Base-by-base conservation (phyloP, 805 yeast genomes). In the Suhomyces emberorum region DNA sequence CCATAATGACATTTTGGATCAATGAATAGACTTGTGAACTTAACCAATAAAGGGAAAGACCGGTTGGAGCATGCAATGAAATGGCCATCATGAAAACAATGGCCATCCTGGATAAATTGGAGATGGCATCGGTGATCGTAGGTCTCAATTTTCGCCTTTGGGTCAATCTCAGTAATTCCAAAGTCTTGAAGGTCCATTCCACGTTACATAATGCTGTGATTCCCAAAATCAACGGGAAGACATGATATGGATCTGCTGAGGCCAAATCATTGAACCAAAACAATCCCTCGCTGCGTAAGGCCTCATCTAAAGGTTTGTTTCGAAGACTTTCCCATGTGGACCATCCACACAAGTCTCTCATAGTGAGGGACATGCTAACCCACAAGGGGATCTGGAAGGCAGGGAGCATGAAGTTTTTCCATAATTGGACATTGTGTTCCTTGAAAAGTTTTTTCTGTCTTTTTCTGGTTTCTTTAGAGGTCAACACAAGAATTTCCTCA, bases 1-100 rank as follows among this genome's bases (percentile, higher is more conserved):
- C 93, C 51, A 91, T 61, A 12, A 83, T 41, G 10, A 83, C 56
- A 55, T 89, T 91, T 50, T 91, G 97, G 0, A 76, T 42, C 41
- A 86, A 61, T 2, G 97, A 88, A 54, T 71, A 89, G 3, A 72
- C 48, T 54, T 88, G 89, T 0, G 96, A 88, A 30, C 91, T 79
- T 20, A 87, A 72, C 98, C 98, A 91, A 61, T 89, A 91, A n/a
- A 88, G 55, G 0, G 83, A 77, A 23, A 89, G 63, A 0, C 95
- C 87, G 19, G 81, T 67, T 0, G 98, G 95, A 0, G 95, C 95
- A 50, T 88, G 93, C 27, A 88, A 76, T 0, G 95, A 72, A 14
- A 88, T 68, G 4, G 88, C 88, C 83, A 88, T 87, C 60, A 91
- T 68, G 45, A 86, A 78, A 1, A 88, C 78, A 35, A 85, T 77